phyloP scores from a whole-genome alignment of 768 basidiomycete genomes.

The Tricholoma terreum region DNA sequence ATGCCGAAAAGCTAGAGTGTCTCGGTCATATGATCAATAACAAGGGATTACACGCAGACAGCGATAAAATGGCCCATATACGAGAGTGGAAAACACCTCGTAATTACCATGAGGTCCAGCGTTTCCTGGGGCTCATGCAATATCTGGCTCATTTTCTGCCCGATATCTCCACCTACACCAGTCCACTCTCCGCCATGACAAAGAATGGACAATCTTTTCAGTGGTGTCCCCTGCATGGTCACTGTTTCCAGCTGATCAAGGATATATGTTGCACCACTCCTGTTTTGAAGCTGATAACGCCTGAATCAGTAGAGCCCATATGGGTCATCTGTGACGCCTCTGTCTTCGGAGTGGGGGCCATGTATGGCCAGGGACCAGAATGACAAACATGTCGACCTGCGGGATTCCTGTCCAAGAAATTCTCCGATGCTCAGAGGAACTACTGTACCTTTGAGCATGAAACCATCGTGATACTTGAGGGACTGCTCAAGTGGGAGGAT shows the following conservation, averaged over 20 bases:
- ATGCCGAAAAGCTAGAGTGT: constrained; percentile 21
- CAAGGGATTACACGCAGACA: constrained; percentile 24
- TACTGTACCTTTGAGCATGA: constrained; percentile 17
- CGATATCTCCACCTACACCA: constrained; percentile 22
- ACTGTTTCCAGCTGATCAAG: constrained; percentile 23
- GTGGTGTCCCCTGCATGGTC: constrained; percentile 24
- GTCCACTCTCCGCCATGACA: constrained; percentile 23
- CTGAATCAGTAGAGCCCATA: background rate
- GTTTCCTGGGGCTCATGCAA: constrained; percentile 31
- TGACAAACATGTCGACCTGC: background rate
- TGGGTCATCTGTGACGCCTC: background rate
- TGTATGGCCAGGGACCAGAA: background rate
- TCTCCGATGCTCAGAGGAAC: constrained; percentile 11
- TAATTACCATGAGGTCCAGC: constrained; percentile 23
- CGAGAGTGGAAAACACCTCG: constrained; percentile 25
- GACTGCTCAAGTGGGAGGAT: constrained; percentile 29
- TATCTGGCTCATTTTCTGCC: constrained; percentile 32
- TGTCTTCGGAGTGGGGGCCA: background rate
- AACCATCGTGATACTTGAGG: constrained; percentile 11
- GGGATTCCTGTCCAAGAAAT: background rate
- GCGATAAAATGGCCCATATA: constrained; percentile 27
- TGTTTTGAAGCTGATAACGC: background rate
- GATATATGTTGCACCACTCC: background rate
- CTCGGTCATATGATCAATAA: constrained; percentile 34
- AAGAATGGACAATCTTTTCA: constrained; percentile 21